Percentiles rank a stretch among this genome's conserved stretches.
Evolutionary conservation across 1,139 yeast genomes (phyloP).

Genomic region (Suhomyces panamericanus): DNA sequence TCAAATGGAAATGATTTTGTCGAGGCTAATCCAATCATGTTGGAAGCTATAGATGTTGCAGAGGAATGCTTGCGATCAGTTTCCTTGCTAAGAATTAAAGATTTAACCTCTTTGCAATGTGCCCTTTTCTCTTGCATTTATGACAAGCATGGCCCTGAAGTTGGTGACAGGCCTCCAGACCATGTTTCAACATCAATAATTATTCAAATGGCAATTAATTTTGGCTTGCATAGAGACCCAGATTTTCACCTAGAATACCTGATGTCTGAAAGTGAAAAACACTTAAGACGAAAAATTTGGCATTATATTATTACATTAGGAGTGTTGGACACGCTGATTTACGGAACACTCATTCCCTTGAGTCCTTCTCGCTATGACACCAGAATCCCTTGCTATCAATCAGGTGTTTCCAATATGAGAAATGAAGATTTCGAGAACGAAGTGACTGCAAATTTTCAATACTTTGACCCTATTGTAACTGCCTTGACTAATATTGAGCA

Average conservation of each 20-base stretch:
- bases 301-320: conserved; percentile 25
- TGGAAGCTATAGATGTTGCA: conserved; percentile 20
- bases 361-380: conserved; percentile 25
- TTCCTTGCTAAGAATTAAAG: conserved; percentile 14
- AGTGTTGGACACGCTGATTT: conserved; percentile 14
- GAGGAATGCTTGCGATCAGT: conserved; percentile 19
- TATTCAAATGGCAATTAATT: conserved; percentile 16
- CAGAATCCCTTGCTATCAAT: conserved; percentile 20
- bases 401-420: conserved; percentile 21
- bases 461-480: conserved; percentile 11
- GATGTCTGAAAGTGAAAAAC: conserved; percentile 13
- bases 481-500: conserved; percentile 7
- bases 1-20: conserved; percentile 3
- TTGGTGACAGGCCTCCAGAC: conserved; percentile 22
- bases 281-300: conserved; percentile 28
- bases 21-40: conserved; percentile 20
- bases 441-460: conserved; percentile 17
- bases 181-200: conserved; percentile 14
- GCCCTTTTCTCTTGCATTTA: conserved; percentile 25
- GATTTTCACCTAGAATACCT: conserved; percentile 9
- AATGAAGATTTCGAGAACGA: conserved; percentile 23
- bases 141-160: conserved; percentile 32
- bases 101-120: conserved; percentile 21
- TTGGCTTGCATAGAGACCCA: conserved; percentile 19
- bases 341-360: conserved; percentile 20